These are phyloP conservation scores for Sporisorium sorghi DNA, from an alignment of 1,284 basidiomycete species.

Conservation along the genomic window DNA sequence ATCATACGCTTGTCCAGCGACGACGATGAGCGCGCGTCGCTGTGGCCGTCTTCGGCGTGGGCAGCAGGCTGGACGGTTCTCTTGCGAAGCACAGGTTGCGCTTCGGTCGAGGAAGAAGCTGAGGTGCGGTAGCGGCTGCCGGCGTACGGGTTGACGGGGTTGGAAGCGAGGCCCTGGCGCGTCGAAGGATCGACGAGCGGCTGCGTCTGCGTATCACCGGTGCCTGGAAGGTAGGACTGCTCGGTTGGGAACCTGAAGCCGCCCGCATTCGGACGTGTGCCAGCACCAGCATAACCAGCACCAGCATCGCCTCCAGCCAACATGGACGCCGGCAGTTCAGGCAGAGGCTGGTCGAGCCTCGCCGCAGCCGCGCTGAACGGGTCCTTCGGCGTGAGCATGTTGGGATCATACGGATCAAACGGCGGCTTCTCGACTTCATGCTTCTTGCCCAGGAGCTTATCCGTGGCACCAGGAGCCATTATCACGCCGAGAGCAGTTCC, in stretches of 20 bases:
- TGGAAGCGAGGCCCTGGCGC: not conserved
- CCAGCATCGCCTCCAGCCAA: not conserved
- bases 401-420: conserved; percentile 41
- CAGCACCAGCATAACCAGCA: too few species aligned
- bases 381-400: conserved; percentile 31
- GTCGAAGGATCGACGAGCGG: not conserved
- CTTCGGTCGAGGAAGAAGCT: not conserved
- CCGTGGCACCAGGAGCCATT: conserved; percentile 10
- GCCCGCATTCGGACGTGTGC: not conserved
- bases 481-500: conserved; percentile 11
- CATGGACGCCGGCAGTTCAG: not conserved
- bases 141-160: not conserved
- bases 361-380: conserved; percentile 22
- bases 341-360: conserved; percentile 7
- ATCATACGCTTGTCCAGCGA: conserved; percentile 32
- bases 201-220: not conserved
- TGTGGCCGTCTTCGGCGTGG: not conserved
- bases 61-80: not conserved
- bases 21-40: not conserved
- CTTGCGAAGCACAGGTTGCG: conserved; percentile 30
- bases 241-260: conserved; percentile 9
- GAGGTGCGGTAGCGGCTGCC: not conserved
- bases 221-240: not conserved
- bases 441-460: conserved; percentile 2
- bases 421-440: conserved; percentile 14